Conservation (phyloP, 306 rosid species). For the Betula pendula region DNA sequence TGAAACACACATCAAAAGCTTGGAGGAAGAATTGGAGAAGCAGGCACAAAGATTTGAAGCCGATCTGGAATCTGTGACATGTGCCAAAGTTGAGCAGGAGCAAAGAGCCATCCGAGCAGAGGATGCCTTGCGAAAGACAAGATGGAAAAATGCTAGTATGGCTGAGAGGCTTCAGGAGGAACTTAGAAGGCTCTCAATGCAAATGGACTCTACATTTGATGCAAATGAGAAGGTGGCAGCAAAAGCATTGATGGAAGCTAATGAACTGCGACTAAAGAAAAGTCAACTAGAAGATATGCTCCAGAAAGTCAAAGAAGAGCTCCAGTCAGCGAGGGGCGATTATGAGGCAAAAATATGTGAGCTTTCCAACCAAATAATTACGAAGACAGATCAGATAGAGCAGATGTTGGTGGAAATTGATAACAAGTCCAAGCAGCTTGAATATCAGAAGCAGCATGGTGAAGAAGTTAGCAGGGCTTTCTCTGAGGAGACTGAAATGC, state of each 20-base stretch:
- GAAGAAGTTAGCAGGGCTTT: constrained; percentile 51
- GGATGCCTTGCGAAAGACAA: constrained; percentile 71
- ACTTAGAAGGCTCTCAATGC: constrained; percentile 69
- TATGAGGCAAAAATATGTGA: constrained; percentile 48
- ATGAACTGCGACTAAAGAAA: constrained; percentile 62
- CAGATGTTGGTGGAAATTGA: constrained; percentile 60
- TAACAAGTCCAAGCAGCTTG: constrained; percentile 58
- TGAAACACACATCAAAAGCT: constrained; percentile 55
- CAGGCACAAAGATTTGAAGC: constrained; percentile 66
- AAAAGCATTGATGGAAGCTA: constrained; percentile 71
- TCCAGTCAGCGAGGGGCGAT: constrained; percentile 46
- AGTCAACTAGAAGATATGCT: constrained; percentile 58
- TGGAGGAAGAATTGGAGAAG: constrained; percentile 78
- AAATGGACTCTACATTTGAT: constrained; percentile 79
- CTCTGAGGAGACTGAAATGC: constrained; percentile 54
- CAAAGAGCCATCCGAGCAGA: constrained; percentile 88
- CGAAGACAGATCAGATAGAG: constrained; percentile 49
- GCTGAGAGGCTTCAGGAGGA: constrained; percentile 96
- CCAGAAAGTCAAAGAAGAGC: constrained; percentile 52
- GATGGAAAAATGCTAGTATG: constrained; percentile 62
- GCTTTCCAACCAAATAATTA: constrained; percentile 53
- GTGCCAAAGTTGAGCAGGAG: constrained; percentile 82
- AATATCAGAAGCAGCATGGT: constrained; percentile 44
- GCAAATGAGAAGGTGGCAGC: constrained; percentile 83
- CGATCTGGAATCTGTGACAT: constrained; percentile 65